Conservation (phyloP, 2,329 filamentous ascomycete species). For the Cladobotryum mycophilum region DNA sequence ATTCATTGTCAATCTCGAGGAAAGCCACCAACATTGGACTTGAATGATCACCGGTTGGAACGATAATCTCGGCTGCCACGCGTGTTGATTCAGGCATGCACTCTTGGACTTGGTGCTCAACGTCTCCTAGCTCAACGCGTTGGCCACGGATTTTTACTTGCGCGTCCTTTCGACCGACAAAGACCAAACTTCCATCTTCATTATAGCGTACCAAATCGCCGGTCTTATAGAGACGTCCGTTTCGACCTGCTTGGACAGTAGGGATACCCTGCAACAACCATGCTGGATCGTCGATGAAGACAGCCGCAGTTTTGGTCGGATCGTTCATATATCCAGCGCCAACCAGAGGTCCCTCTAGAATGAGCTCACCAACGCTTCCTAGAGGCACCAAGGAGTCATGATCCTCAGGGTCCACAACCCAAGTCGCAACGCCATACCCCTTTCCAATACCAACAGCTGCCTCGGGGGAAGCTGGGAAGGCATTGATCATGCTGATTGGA, state of each 20-base stretch:
- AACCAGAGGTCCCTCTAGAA: too few relatives aligned
- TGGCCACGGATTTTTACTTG: conserved; percentile 51
- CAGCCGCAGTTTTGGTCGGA: neutral
- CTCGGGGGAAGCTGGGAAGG: neutral
- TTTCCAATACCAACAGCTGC: conserved; percentile 1
- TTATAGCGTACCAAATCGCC: neutral
- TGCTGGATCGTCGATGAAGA: neutral
- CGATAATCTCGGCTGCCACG: neutral
- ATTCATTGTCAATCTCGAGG: neutral
- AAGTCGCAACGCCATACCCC: neutral
- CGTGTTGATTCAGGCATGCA: neutral
- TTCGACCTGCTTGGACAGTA: conserved; percentile 11
- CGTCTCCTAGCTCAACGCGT: conserved; percentile 35
- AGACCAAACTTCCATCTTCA: neutral
- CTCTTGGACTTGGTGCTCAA: conserved; percentile 8
- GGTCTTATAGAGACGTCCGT: conserved; percentile 3
- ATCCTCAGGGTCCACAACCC: too few relatives aligned
- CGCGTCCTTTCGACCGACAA: conserved; percentile 36
- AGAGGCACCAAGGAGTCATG: too few relatives aligned
- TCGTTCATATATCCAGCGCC: too few relatives aligned
- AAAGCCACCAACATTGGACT: neutral
- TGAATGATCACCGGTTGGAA: neutral
- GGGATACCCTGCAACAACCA: neutral
- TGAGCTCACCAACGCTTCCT: too few relatives aligned
- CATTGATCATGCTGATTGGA: too few relatives aligned